Evolutionary conservation across 1,284 basidiomycete genomes (phyloP), one percentile per base, ranked within the genome.

Genomic region (Papiliotrema fonsecae): DNA sequence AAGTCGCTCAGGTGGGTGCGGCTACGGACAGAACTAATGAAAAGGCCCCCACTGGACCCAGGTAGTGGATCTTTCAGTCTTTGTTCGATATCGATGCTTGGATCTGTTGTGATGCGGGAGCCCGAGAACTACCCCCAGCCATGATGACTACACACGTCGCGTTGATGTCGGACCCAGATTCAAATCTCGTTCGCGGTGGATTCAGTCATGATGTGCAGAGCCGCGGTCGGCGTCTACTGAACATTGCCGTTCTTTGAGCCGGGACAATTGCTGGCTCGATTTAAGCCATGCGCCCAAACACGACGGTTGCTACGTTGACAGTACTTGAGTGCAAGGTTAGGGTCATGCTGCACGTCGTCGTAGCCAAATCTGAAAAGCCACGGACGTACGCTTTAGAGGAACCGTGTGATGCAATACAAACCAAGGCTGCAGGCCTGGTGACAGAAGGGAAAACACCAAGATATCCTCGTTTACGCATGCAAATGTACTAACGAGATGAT

Each of bases 61-160:
- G 11, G 16, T 26, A 11, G 11, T 9, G 13, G 39, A 9, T 9
- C 21, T 24, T 6, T 11, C 9, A 26, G 19, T 41, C 16, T 24
- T 41, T 13, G 36, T 9, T 9, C 11, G 9, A 9, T 10, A 10
- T 11, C 13, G 9, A 10, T 19, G 9, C 9, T 38, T 19, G 11
- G 36, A 38, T 10, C 30, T 9, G n/a, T n/a, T 10, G 30, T 10
- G 55, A 58, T 36, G 47, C 57, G 13, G 62, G 60, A 22, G 45
- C 49, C 6, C 49, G 50, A 2, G 61, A 62, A 40, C 52, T 62
- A 32, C 58, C 60, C 19, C 60, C 60, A 4, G 60, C 56, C n/a
- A 64, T 60, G 46, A 58, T 60, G 44, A 62, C 62, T 14, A 58
- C 58, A 3, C 61, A 62, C 36, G 60, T 57, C 1, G 51, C 50